These are phyloP conservation scores for Tritrichomonas musculus DNA, from an alignment of 208 protist genomes.

Conservation along the genomic window DNA sequence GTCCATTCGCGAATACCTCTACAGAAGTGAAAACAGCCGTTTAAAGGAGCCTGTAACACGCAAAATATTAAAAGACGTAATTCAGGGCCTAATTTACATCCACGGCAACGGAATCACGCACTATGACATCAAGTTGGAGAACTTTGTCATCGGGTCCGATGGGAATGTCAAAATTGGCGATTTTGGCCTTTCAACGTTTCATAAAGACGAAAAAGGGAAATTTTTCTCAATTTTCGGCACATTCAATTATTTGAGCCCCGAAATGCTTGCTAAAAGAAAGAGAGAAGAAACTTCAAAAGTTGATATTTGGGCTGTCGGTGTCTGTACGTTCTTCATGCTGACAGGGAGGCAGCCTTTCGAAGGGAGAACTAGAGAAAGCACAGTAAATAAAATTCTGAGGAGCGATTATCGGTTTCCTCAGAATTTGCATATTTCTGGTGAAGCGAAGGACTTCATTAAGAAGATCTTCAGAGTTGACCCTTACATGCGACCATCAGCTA, in stretches of 20 bases:
- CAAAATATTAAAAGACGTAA: neutral
- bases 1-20: slow-evolving; percentile 86
- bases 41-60: slow-evolving; percentile 8
- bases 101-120: slow-evolving; percentile 72
- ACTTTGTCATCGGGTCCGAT: slow-evolving; percentile 66
- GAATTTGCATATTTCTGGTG: slow-evolving; percentile 56
- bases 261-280: slow-evolving; percentile 1
- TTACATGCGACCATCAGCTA: slow-evolving; percentile 64
- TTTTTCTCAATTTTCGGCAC: slow-evolving; percentile 56
- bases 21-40: slow-evolving; percentile 63
- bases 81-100: neutral
- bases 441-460: slow-evolving; percentile 72
- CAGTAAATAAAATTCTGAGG: slow-evolving; percentile 79
- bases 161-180: slow-evolving; percentile 79
- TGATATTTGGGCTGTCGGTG: slow-evolving; percentile 91
- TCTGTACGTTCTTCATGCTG: slow-evolving; percentile 71
- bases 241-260: slow-evolving; percentile 39
- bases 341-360: slow-evolving; percentile 92
- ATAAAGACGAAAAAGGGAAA: slow-evolving; percentile 73
- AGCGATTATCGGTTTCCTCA: slow-evolving; percentile 79
- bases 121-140: slow-evolving; percentile 89
- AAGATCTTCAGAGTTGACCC: slow-evolving; percentile 65
- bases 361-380: slow-evolving; percentile 81
- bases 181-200: slow-evolving; percentile 76
- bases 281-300: slow-evolving; percentile 87